These are phyloP conservation scores for Glebionis coronaria DNA, from an alignment of 129 eudicot species.

Conservation along the genomic window DNA sequence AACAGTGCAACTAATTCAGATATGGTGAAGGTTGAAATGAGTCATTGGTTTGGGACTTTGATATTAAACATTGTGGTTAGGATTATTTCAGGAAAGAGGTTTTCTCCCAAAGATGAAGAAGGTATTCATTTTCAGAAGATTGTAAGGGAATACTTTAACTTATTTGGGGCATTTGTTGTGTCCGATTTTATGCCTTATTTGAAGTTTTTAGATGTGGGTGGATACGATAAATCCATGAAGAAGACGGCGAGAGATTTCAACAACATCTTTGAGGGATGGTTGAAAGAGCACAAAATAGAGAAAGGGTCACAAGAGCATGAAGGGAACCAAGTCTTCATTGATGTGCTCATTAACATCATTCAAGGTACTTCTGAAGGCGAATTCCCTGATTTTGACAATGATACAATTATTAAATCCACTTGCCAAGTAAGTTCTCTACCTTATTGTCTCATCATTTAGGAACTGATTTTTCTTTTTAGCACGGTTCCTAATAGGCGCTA, in stretches of 20 bases:
- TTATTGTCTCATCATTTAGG: too few species aligned
- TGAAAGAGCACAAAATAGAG: conserved; percentile 26
- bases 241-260: conserved; percentile 32
- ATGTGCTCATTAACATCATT: conserved; percentile 21
- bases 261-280: conserved; percentile 25
- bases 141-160: conserved; percentile 12
- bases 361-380: conserved; percentile 16
- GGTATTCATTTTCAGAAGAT: not conserved
- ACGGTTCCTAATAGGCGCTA: not conserved
- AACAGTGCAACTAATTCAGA: not conserved
- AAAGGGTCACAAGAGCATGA: not conserved
- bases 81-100: too few species aligned
- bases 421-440: conserved; percentile 36
- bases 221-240: too few species aligned
- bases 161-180: too few species aligned
- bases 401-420: conserved; percentile 25
- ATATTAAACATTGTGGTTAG: too few species aligned
- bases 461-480: not conserved
- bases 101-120: too few species aligned
- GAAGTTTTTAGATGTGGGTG: too few species aligned
- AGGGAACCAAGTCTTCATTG: too few species aligned
- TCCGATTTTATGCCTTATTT: too few species aligned
- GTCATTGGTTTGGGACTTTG: too few species aligned
- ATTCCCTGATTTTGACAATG: not conserved
- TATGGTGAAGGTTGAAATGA: conserved; percentile 23